Evolutionary conservation across 2,329 filamentous ascomycete species (phyloP).

Genomic region (Fusarium domesticum): DNA sequence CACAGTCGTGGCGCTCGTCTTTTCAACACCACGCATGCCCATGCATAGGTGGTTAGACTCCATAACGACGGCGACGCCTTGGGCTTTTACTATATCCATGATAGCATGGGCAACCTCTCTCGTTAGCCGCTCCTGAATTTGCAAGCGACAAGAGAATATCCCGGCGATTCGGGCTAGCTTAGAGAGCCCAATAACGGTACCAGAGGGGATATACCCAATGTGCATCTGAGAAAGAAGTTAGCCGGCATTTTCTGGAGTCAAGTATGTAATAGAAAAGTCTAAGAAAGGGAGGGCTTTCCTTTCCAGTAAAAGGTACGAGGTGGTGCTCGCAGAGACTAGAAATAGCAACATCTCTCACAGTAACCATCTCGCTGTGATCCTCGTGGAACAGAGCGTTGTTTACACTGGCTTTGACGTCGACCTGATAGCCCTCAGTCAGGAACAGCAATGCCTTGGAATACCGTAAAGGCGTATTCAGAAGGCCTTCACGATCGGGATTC

Average conservation of each 20-base stretch:
- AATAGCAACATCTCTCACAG: slow-evolving; percentile 95
- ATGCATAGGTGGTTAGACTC: slow-evolving; percentile 96
- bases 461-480: slow-evolving; percentile 70
- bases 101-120: slow-evolving; percentile 94
- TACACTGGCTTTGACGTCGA: slow-evolving; percentile 87
- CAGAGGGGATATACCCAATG: slow-evolving; percentile 93
- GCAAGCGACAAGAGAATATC: slow-evolving; percentile 89
- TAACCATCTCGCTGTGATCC: slow-evolving; percentile 94
- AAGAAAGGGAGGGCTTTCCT: slow-evolving; percentile 51
- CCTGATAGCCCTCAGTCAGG: slow-evolving; percentile 95
- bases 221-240: slow-evolving; percentile 69
- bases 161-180: slow-evolving; percentile 95
- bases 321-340: slow-evolving; percentile 97
- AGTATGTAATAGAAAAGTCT: not conserved
- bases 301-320: slow-evolving; percentile 92
- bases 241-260: not conserved
- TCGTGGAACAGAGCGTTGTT: slow-evolving; percentile 95
- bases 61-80: slow-evolving; percentile 96
- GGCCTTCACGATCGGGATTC: slow-evolving; percentile 62
- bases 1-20: slow-evolving; percentile 83
- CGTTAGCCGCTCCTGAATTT: slow-evolving; percentile 94
- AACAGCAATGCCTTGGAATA: slow-evolving; percentile 95
- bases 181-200: slow-evolving; percentile 89
- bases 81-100: slow-evolving; percentile 86
- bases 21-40: slow-evolving; percentile 98